Evolutionary conservation across 179 eudicot species (phyloP).

Genomic region (Patellifolia procumbens): DNA sequence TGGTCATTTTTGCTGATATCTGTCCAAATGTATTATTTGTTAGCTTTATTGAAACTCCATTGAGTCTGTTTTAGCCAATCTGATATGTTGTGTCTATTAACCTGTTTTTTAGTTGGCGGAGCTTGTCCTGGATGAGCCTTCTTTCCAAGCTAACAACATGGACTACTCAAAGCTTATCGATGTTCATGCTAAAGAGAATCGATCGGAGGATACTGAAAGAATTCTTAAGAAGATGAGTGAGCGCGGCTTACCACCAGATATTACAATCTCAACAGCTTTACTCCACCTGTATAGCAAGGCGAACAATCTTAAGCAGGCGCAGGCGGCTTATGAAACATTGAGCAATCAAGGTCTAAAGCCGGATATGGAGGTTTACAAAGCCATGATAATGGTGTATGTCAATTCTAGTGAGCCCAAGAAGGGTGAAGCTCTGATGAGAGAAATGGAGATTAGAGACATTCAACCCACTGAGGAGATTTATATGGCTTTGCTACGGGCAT

Average conservation of each 20-base stretch:
- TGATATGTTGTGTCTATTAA: neutral
- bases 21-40: neutral
- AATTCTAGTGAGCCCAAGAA: slow-evolving; percentile 50
- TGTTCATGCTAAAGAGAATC: slow-evolving; percentile 59
- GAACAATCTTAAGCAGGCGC: slow-evolving; percentile 59
- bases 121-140: slow-evolving; percentile 62
- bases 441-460: slow-evolving; percentile 60
- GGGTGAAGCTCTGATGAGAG: slow-evolving; percentile 58
- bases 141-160: slow-evolving; percentile 63
- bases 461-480: slow-evolving; percentile 59
- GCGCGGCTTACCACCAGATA: slow-evolving; percentile 64
- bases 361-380: slow-evolving; percentile 51
- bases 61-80: neutral
- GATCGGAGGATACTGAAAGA: slow-evolving; percentile 65
- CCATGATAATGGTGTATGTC: slow-evolving; percentile 70
- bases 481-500: slow-evolving; percentile 62
- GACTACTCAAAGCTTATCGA: slow-evolving; percentile 80
- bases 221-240: slow-evolving; percentile 69
- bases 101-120: slow-evolving; percentile 59
- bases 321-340: slow-evolving; percentile 58
- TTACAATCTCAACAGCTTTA: slow-evolving; percentile 42
- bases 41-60: neutral
- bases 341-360: slow-evolving; percentile 61
- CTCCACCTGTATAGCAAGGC: slow-evolving; percentile 78
- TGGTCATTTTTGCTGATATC: neutral